phyloP scores from a whole-genome alignment of 2,329 filamentous ascomycete genomes.

The Conoideocrella luteorostrata region DNA sequence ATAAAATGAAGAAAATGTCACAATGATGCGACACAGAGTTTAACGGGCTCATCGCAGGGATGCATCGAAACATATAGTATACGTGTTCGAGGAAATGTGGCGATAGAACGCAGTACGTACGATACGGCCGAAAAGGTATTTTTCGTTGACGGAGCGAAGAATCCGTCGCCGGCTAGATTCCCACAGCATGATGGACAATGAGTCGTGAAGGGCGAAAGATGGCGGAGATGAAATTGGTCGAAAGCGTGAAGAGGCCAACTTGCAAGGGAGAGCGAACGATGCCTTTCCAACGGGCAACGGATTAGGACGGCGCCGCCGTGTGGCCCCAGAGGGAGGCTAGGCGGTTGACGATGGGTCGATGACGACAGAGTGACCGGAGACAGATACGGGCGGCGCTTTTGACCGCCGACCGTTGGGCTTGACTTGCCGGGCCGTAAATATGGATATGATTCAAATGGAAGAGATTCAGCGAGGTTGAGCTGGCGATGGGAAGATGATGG shows the following conservation, averaged over 20 bases:
- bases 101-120: constrained; percentile 44
- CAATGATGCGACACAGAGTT: too few relatives aligned
- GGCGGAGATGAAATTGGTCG: background rate
- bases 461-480: too few relatives aligned
- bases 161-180: constrained; percentile 55
- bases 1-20: too few relatives aligned
- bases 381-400: background rate
- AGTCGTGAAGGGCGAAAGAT: background rate
- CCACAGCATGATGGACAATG: constrained; percentile 42
- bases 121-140: constrained; percentile 67
- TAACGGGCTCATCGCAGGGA: too few relatives aligned
- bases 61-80: too few relatives aligned
- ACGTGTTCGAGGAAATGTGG: background rate
- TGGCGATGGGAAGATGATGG: too few relatives aligned
- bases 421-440: too few relatives aligned
- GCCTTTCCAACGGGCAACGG: background rate
- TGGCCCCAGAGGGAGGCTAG: background rate
- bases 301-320: background rate
- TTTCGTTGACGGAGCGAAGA: constrained; percentile 54
- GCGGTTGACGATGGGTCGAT: constrained; percentile 2
- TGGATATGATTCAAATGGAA: too few relatives aligned
- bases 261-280: too few relatives aligned
- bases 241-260: too few relatives aligned
- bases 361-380: constrained; percentile 4
- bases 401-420: too few relatives aligned